These are phyloP conservation scores for Gossypium sturtianum DNA, from an alignment of 345 rosid species.

Conservation along the genomic window DNA sequence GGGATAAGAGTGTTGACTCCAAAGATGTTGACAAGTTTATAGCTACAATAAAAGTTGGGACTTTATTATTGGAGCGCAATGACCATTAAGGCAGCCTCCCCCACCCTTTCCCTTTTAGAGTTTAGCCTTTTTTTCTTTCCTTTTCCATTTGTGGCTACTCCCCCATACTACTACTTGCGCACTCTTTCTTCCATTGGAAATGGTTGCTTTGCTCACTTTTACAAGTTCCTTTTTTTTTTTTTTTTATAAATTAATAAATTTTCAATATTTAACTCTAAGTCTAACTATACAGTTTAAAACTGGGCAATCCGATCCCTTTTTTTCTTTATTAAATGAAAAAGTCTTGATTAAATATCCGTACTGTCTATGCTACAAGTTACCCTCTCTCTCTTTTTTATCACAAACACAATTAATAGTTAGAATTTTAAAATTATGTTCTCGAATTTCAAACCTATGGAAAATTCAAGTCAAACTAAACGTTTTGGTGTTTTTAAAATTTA, in stretches of 20 bases:
- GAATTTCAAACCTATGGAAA: too few species aligned
- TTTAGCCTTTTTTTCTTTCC: neutral
- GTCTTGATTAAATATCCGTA: too few species aligned
- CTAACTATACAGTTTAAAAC: too few species aligned
- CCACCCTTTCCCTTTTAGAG: neutral
- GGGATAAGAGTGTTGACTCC: constrained; percentile 1
- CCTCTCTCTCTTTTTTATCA: too few species aligned
- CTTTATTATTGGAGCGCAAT: constrained; percentile 13
- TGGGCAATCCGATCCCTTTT: too few species aligned
- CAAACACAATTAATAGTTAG: too few species aligned
- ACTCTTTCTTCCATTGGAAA: neutral
- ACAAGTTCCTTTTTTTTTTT: neutral
- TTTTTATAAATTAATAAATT: neutral
- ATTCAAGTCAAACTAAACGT: too few species aligned
- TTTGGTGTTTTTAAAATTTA: too few species aligned
- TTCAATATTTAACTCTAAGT: neutral
- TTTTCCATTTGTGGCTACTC: neutral
- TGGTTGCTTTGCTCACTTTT: neutral
- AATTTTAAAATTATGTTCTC: too few species aligned
- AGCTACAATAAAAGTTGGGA: constrained; percentile 8
- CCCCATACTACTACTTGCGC: neutral
- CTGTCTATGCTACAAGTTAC: too few species aligned
- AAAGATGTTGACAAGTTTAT: constrained; percentile 31
- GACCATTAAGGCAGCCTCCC: constrained; percentile 13
- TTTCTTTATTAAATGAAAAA: too few species aligned